These are phyloP conservation scores for Evernia prunastri DNA, from an alignment of 495 filamentous ascomycete species.

Conservation along the genomic window DNA sequence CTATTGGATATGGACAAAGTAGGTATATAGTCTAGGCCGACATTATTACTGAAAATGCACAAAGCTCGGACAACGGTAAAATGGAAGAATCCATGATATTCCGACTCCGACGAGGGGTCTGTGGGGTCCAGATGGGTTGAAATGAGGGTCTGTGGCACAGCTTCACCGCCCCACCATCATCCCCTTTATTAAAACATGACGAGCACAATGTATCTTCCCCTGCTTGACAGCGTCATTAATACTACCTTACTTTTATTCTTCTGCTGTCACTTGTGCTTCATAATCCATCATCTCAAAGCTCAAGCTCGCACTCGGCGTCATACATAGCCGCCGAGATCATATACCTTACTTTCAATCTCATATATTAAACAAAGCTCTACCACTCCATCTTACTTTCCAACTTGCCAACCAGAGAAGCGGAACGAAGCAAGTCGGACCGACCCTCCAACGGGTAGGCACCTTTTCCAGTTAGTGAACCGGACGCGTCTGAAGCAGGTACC, in stretches of 20 bases:
- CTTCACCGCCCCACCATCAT: not conserved
- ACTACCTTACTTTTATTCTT: no score
- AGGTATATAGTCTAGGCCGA: no score
- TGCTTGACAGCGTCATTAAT: not conserved
- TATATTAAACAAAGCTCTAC: no score
- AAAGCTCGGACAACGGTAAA: no score
- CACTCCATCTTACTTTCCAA: not conserved
- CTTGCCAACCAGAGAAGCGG: not conserved
- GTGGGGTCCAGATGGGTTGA: no score
- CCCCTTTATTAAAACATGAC: not conserved
- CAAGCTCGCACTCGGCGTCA: not conserved
- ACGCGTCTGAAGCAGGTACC: not conserved
- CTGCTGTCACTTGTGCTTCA: no score
- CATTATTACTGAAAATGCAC: no score
- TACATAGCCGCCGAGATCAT: no score
- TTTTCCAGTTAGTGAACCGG: not conserved
- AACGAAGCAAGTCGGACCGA: not conserved
- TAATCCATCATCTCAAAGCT: not conserved
- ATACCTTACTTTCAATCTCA: no score
- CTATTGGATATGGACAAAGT: no score
- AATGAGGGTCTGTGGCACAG: constrained; percentile 2
- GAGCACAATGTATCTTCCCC: not conserved
- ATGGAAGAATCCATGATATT: no score
- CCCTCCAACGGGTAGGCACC: not conserved
- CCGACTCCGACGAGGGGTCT: no score